Evolutionary conservation across 306 rosid species (phyloP).

Genomic region (Glycyrrhiza uralensis): DNA sequence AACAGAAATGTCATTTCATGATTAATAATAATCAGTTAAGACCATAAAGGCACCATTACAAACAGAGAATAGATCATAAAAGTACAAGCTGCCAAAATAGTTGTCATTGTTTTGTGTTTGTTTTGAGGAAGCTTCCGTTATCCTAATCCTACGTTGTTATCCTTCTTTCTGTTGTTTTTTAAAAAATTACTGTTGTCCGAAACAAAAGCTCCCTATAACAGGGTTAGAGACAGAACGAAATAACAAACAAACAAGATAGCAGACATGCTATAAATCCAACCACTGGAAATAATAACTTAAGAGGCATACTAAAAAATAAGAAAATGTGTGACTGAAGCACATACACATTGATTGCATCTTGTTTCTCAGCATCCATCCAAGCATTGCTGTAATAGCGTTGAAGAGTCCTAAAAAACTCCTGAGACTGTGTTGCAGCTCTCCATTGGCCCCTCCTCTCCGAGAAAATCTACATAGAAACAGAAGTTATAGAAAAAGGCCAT

Average conservation of each 20-base stretch:
- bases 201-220: constrained; percentile 5
- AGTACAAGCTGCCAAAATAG: background rate
- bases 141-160: background rate
- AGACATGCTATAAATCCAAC: background rate
- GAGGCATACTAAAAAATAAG: background rate
- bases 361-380: constrained; percentile 81
- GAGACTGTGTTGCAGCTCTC: constrained; percentile 97
- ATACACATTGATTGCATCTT: constrained; percentile 90
- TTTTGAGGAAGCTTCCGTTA: constrained; percentile 18
- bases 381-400: constrained; percentile 93
- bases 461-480: constrained; percentile 60
- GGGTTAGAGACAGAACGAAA: constrained; percentile 1
- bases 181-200: background rate
- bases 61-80: constrained; percentile 10
- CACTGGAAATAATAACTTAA: constrained; percentile 3
- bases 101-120: background rate
- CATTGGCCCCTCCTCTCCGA: constrained; percentile 96
- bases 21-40: constrained; percentile 7
- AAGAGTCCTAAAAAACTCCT: constrained; percentile 85
- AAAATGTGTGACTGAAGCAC: constrained; percentile 8
- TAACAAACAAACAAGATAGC: background rate
- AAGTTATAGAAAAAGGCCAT: background rate
- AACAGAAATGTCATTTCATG: constrained; percentile 13
- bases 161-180: background rate
- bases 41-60: background rate